Conservation (phyloP, 73 alveolate genomes). For the Tetrahymena elliotti region DNA sequence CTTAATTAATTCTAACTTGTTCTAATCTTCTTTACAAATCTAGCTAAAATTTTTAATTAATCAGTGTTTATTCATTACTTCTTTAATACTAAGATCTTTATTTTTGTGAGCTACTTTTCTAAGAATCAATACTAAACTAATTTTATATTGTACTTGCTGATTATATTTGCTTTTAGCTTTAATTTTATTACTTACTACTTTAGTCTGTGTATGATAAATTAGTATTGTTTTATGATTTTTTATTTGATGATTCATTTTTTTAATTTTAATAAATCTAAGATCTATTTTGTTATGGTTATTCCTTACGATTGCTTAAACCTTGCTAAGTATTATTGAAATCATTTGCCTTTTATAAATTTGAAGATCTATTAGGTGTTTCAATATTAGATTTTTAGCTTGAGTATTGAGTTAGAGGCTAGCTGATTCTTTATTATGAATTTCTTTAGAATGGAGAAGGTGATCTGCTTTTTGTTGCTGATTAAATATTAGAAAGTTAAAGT, state of each 20-base stretch:
- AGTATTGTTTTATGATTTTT: background rate
- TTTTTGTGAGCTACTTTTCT: background rate
- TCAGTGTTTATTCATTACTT: background rate
- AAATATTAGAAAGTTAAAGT: background rate
- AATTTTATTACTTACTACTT: background rate
- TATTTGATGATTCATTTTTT: background rate
- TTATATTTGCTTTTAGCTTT: too few relatives aligned
- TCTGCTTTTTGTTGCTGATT: background rate
- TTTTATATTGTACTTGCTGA: background rate
- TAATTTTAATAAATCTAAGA: background rate
- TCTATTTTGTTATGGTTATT: background rate
- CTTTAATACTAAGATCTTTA: background rate
- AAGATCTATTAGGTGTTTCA: background rate
- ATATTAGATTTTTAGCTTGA: background rate
- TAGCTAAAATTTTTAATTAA: background rate
- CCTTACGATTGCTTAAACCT: background rate
- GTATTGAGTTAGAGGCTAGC: background rate
- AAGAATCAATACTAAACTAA: background rate
- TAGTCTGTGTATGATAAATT: background rate
- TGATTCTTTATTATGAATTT: background rate
- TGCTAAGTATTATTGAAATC: background rate
- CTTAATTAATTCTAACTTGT: background rate
- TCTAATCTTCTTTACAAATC: background rate
- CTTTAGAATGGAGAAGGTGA: background rate
- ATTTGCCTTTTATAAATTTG: background rate